phyloP scores from a whole-genome alignment of 2,329 filamentous ascomycete species.

The Emergomyces africanus region DNA sequence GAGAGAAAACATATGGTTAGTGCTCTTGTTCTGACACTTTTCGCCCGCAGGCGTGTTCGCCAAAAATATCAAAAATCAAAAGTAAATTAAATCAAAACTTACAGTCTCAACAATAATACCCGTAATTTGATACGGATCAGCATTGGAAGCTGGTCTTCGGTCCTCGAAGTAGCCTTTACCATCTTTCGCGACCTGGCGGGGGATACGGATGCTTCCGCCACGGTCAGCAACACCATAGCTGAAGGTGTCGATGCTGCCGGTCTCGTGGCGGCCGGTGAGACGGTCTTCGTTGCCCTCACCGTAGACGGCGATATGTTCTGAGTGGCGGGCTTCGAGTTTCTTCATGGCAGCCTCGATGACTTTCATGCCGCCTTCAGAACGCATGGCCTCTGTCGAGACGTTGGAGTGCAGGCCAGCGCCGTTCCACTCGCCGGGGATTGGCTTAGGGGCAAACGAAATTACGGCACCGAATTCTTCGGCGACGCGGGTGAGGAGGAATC shows the following conservation, averaged over 20 bases:
- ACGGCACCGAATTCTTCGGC: slow-evolving; percentile 94
- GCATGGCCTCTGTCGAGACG: slow-evolving; percentile 84
- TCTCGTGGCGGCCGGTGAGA: slow-evolving; percentile 90
- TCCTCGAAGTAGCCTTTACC: slow-evolving; percentile 94
- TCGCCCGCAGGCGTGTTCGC: no score
- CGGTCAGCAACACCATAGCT: slow-evolving; percentile 91
- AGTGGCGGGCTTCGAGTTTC: slow-evolving; percentile 66
- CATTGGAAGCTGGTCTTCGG: slow-evolving; percentile 70
- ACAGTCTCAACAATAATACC: slow-evolving; percentile 67
- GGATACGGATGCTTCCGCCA: slow-evolving; percentile 86
- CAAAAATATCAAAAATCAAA: no score
- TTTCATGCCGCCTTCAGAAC: slow-evolving; percentile 88
- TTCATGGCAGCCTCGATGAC: slow-evolving; percentile 75
- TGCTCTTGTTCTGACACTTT: no score
- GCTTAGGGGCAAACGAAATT: slow-evolving; percentile 93
- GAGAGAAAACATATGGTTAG: slow-evolving; percentile 6
- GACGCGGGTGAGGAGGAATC: slow-evolving; percentile 79
- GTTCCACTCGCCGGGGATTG: slow-evolving; percentile 93
- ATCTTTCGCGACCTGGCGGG: slow-evolving; percentile 69
- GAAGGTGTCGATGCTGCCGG: slow-evolving; percentile 86
- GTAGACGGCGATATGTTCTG: slow-evolving; percentile 83
- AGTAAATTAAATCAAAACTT: slow-evolving; percentile 14
- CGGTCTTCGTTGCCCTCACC: slow-evolving; percentile 92
- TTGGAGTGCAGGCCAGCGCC: slow-evolving; percentile 88
- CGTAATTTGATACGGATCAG: slow-evolving; percentile 73